These are phyloP conservation scores for Alliaria petiolata DNA, from an alignment of 345 rosid species.

Conservation along the genomic window DNA sequence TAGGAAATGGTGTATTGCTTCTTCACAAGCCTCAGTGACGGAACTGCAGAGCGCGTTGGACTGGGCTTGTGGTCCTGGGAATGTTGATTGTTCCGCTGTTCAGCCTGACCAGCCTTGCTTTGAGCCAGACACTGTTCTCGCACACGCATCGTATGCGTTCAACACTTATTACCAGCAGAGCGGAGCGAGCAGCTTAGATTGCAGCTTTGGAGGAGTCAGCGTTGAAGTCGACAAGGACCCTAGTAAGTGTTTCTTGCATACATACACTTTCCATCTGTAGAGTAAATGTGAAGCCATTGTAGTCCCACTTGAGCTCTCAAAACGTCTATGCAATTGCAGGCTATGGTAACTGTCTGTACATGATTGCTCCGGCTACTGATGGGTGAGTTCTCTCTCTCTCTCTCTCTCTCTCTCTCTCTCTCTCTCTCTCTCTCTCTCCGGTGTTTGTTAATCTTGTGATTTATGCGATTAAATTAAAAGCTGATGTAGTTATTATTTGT, in stretches of 20 bases:
- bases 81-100: constrained; percentile 87
- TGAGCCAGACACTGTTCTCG: constrained; percentile 75
- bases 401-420: no score
- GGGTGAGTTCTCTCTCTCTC: constrained; percentile 41
- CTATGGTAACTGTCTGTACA: constrained; percentile 58
- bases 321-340: constrained; percentile 37
- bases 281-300: constrained; percentile 7
- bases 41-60: constrained; percentile 73
- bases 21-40: constrained; percentile 56
- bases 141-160: constrained; percentile 91
- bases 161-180: constrained; percentile 86
- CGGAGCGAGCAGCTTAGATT: constrained; percentile 71
- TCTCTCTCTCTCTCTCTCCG: neutral
- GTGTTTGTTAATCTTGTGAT: neutral
- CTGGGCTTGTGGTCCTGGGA: constrained; percentile 94
- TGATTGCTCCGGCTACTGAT: constrained; percentile 36
- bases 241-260: constrained; percentile 46
- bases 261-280: neutral
- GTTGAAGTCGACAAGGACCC: constrained; percentile 85
- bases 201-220: constrained; percentile 79
- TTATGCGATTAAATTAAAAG: neutral
- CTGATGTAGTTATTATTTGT: neutral
- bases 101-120: constrained; percentile 94
- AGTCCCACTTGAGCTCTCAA: neutral
- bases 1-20: constrained; percentile 82